Evolutionary conservation across 2,329 filamentous ascomycete species (phyloP), one percentile per base, ranked within the genome.

Genomic region (Aspergillus sp.): DNA sequence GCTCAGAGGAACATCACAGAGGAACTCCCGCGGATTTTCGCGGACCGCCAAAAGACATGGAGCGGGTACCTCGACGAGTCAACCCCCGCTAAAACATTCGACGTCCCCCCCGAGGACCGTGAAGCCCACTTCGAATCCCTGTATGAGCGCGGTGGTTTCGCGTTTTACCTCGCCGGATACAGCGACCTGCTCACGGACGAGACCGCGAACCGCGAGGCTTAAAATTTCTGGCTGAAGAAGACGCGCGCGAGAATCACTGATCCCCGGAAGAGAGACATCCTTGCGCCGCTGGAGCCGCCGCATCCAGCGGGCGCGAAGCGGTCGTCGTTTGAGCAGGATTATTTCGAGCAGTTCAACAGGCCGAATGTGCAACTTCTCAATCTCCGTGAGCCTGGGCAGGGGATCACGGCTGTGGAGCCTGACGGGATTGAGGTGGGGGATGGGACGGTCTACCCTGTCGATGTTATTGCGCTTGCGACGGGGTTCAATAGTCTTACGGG

Each of bases 241-340:
- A 80, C 79, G 0, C 80, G 84, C 1, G 76, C 73, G 3, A 78
- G 85, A 2, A 79, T 89, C 48, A 72, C 76, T 0, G 83, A 88
- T 64, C 77, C 83, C 0, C 72, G 71, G 43, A 81, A 81, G 69
- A 72, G 79, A 45, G 82, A 87, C 17, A 63, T 87, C 1, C 77
- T 89, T 6, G 84, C 84, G 0, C 87, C 86, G 0, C 62, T 78
- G 3, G 72, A 84, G 50, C 82, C 80, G 71, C 84, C 82, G 1
- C 83, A 87, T 65, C 81, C 78, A 22, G 86, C 85, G 64, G 86
- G 83, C 11, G 75, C 80, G 48, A 88, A 86, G 74, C 79, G 84
- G 0, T 75, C 75, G 3, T 79, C 72, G 1, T 74, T 85, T 0
- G 84, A 86, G 68, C 72, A 81, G 46, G 72, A 78, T 57, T 85